Evolutionary conservation across 495 filamentous ascomycete species (phyloP).

Genomic region (Pseudomonodictys pantanalensis): DNA sequence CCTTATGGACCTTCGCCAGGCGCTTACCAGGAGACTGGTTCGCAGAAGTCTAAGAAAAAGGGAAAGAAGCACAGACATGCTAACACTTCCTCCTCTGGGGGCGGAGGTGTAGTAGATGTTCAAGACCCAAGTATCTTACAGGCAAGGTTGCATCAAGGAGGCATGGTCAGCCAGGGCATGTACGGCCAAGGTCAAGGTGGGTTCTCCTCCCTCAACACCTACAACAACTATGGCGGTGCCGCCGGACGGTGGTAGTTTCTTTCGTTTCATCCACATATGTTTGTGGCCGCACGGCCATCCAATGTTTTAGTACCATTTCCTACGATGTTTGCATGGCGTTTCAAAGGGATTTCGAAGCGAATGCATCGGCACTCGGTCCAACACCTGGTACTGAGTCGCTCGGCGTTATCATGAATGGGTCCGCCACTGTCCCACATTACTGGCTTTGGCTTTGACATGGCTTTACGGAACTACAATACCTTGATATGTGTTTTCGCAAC

Average conservation of each 20-base stretch:
- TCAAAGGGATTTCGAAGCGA: constrained; percentile 15
- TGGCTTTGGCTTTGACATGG: constrained; percentile 24
- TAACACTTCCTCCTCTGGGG: constrained; percentile 99
- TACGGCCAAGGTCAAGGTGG: constrained; percentile 97
- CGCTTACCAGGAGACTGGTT: constrained; percentile 77
- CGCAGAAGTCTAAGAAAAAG: constrained; percentile 98
- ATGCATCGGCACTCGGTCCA: constrained; percentile 35
- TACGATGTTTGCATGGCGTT: constrained; percentile 35
- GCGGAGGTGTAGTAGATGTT: constrained; percentile 97
- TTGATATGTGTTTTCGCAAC: constrained; percentile 24
- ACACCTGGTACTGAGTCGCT: constrained; percentile 22
- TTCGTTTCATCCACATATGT: constrained; percentile 25
- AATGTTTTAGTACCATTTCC: constrained; percentile 22
- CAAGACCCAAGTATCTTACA: constrained; percentile 99
- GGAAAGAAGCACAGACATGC: constrained; percentile 99
- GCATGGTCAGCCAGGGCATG: constrained; percentile 78
- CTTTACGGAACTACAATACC: constrained; percentile 28
- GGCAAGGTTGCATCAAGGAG: constrained; percentile 85
- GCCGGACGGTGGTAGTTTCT: constrained; percentile 63
- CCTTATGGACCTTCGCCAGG: constrained; percentile 83
- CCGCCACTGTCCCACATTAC: constrained; percentile 12
- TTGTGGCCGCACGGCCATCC: constrained; percentile 5
- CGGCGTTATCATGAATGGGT: constrained; percentile 31
- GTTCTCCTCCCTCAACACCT: constrained; percentile 73
- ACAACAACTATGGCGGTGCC: constrained; percentile 57